Evolutionary conservation across 202 grass and related monocot genomes (phyloP).

Genomic region (Digitaria exilis): DNA sequence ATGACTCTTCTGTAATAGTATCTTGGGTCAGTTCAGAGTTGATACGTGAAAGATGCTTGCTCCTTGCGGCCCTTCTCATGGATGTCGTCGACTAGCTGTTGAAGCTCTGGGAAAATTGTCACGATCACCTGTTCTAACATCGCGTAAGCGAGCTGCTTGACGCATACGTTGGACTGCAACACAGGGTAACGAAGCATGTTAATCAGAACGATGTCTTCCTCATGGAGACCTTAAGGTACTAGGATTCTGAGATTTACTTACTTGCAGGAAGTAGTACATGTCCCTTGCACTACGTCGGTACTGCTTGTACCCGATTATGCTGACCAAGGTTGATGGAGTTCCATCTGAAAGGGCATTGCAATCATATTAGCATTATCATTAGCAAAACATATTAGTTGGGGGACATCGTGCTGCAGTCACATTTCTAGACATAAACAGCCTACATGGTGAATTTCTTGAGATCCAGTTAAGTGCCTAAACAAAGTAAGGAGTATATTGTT

Average conservation of each 20-base stretch:
- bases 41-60: conserved; percentile 43
- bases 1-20: not conserved
- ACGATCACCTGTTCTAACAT: conserved; percentile 78
- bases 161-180: conserved; percentile 82
- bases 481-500: not conserved
- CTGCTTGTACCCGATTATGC: conserved; percentile 87
- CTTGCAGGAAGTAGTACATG: conserved; percentile 97
- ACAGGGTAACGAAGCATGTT: conserved; percentile 26
- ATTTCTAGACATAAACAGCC: not conserved
- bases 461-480: not conserved
- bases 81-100: conserved; percentile 68
- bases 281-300: conserved; percentile 78
- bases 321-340: conserved; percentile 86
- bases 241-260: conserved; percentile 45
- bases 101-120: conserved; percentile 82
- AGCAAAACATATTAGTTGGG: conserved; percentile 23
- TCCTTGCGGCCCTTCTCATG: conserved; percentile 72
- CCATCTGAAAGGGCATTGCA: conserved; percentile 62
- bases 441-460: not conserved
- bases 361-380: not conserved
- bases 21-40: conserved; percentile 42
- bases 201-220: conserved; percentile 14
- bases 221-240: not conserved
- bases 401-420: not conserved
- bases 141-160: conserved; percentile 88